Evolutionary conservation across 164 flowering plant genomes (phyloP).

Genomic region (Magnolia kwangsiensis): DNA sequence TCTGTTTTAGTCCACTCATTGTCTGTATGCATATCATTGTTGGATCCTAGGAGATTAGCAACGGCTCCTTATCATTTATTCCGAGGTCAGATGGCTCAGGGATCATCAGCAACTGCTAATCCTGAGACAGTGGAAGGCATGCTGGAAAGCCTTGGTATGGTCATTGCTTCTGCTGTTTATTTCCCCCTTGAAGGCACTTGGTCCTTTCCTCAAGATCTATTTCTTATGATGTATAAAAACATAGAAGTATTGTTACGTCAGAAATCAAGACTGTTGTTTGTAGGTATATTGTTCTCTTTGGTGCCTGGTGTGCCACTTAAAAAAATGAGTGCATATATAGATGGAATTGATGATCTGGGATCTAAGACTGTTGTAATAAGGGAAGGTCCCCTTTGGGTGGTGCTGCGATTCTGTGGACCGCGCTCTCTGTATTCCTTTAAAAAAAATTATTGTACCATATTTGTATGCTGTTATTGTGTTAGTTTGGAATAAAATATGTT

Average conservation of each 20-base stretch:
- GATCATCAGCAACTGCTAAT: constrained; percentile 47
- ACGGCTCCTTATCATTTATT: constrained; percentile 48
- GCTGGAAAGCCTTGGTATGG: constrained; percentile 75
- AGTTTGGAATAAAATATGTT: too few relatives aligned
- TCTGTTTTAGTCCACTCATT: constrained; percentile 82
- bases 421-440: too few relatives aligned
- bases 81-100: constrained; percentile 57
- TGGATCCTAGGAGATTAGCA: constrained; percentile 76
- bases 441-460: too few relatives aligned
- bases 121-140: constrained; percentile 81
- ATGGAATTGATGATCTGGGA: too few relatives aligned
- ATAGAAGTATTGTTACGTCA: not conserved
- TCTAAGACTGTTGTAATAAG: too few relatives aligned
- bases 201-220: not conserved
- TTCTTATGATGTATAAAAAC: not conserved
- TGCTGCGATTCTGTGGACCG: too few relatives aligned
- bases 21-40: constrained; percentile 79
- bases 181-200: not conserved
- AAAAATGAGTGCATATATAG: too few relatives aligned
- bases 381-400: too few relatives aligned
- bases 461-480: too few relatives aligned
- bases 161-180: constrained; percentile 5
- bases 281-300: too few relatives aligned
- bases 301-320: too few relatives aligned
- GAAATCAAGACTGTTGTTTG: not conserved